Conservation (phyloP, 106 monocot species). For the Allium sativum region DNA sequence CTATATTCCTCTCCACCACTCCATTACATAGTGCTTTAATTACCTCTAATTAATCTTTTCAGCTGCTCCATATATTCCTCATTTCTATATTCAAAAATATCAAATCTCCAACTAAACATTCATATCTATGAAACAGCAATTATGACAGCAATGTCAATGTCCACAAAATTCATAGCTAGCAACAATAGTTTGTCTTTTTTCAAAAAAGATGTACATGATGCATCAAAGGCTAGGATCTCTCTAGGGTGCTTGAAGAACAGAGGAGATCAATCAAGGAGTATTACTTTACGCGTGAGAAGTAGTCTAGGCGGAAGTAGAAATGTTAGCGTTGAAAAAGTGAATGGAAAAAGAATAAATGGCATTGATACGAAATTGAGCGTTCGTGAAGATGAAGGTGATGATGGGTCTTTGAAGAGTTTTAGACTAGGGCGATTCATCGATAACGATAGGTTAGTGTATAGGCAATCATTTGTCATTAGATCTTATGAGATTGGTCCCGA, state of each 20-base stretch:
- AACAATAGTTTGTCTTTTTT: not conserved
- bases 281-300: not conserved
- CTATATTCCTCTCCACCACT: no score
- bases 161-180: not conserved
- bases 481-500: constrained; percentile 66
- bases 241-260: not conserved
- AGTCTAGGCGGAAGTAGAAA: constrained; percentile 1
- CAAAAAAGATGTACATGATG: not conserved
- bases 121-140: no score
- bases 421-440: constrained; percentile 45
- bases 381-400: not conserved
- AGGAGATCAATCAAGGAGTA: not conserved
- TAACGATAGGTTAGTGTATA: constrained; percentile 27
- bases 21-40: no score
- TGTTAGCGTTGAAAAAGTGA: constrained; percentile 16
- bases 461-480: constrained; percentile 51
- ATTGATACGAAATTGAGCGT: not conserved
- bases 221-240: not conserved
- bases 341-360: constrained; percentile 34
- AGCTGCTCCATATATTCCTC: no score
- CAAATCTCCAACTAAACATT: no score
- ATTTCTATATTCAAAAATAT: no score
- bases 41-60: no score
- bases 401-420: constrained; percentile 18
- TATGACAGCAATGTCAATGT: not conserved